phyloP scores from a whole-genome alignment of 805 yeast species.

The Wickerhamomyces canadensis region DNA sequence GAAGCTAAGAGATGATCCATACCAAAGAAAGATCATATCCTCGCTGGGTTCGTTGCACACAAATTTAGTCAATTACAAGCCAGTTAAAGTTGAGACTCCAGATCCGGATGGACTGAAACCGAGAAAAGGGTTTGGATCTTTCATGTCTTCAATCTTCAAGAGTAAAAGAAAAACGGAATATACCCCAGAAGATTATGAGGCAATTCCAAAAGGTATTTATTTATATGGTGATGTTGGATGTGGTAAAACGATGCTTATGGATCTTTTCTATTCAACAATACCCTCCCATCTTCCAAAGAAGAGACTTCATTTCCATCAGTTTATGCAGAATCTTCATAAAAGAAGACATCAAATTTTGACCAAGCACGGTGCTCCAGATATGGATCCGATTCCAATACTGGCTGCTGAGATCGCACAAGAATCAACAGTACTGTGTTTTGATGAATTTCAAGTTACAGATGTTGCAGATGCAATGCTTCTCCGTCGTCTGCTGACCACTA shows the following conservation, averaged over 20 bases:
- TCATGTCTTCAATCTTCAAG: constrained; percentile 28
- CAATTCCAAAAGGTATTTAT: constrained; percentile 77
- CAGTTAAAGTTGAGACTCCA: constrained; percentile 56
- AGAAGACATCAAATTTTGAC: constrained; percentile 70
- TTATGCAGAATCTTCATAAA: constrained; percentile 91
- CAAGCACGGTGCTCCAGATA: constrained; percentile 57
- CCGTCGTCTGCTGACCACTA: constrained; percentile 61
- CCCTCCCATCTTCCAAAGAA: constrained; percentile 73
- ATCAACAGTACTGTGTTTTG: constrained; percentile 83
- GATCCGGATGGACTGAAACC: constrained; percentile 46
- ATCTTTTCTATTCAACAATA: constrained; percentile 79
- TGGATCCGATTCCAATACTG: constrained; percentile 77
- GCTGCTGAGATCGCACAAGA: constrained; percentile 78
- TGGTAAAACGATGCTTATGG: constrained; percentile 98
- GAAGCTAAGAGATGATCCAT: constrained; percentile 62
- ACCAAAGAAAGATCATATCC: constrained; percentile 70
- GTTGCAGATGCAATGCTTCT: constrained; percentile 98
- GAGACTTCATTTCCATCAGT: constrained; percentile 92
- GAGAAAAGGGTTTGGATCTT: constrained; percentile 35
- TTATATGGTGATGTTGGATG: constrained; percentile 97
- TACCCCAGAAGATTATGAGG: constrained; percentile 24
- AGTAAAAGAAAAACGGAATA: constrained; percentile 12
- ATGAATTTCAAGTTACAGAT: constrained; percentile 96
- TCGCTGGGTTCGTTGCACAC: constrained; percentile 56
- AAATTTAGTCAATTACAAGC: constrained; percentile 48